These are phyloP conservation scores for Agrocybe pediades DNA, from an alignment of 768 basidiomycete species.

Conservation along the genomic window DNA sequence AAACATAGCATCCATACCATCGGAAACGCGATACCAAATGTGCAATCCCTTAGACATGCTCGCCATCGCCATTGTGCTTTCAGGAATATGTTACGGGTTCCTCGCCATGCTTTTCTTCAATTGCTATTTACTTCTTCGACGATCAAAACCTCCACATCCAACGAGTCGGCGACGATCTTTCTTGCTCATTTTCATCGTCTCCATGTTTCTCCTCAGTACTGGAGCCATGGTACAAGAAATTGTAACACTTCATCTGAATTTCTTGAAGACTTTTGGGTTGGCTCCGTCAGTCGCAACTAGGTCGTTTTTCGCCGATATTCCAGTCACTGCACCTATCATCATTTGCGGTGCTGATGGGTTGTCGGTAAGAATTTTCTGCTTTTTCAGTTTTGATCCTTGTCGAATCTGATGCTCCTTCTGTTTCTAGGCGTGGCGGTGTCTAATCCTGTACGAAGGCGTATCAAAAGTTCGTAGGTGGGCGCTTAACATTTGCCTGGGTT, in stretches of 20 bases:
- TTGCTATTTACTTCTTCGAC: not conserved
- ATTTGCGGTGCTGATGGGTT: conserved; percentile 6
- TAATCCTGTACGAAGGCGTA: not conserved
- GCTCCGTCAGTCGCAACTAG: not conserved
- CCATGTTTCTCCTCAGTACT: conserved; percentile 3
- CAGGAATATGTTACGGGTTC: conserved; percentile 1
- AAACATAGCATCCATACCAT: too few relatives aligned
- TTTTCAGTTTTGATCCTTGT: not conserved
- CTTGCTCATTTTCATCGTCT: not conserved
- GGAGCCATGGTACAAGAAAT: conserved; percentile 6
- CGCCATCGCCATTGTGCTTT: not conserved
- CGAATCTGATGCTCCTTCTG: too few relatives aligned
- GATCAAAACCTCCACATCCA: not conserved
- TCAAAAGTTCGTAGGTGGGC: not conserved
- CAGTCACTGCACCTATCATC: not conserved
- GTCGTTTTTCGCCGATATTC: not conserved
- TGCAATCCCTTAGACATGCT: too few relatives aligned
- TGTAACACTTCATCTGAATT: not conserved
- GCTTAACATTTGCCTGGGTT: not conserved
- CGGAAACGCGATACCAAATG: too few relatives aligned
- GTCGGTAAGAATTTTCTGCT: not conserved
- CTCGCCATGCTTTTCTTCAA: not conserved
- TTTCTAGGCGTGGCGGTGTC: conserved; percentile 4
- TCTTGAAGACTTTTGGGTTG: not conserved
- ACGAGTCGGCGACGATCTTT: not conserved